Evolutionary conservation across 1,139 yeast genomes (phyloP), one percentile per base, ranked within the genome.

Genomic region (Blastobotrys malaysiensis): DNA sequence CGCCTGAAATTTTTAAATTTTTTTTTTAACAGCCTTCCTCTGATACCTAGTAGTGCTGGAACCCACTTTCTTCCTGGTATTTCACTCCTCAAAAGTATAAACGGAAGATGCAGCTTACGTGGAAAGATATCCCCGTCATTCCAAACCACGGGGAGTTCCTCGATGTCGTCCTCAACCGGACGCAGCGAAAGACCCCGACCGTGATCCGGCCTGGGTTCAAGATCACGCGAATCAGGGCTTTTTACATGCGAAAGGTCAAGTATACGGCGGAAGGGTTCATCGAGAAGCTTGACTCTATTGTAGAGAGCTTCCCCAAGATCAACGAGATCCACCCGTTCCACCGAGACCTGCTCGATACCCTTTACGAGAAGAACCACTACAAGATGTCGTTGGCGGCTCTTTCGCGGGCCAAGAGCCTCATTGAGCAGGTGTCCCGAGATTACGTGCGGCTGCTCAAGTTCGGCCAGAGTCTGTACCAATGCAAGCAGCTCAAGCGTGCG

Each of bases 241-340:
- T 93, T 68, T 93, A 93, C 74, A 93, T 93, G 97, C 83, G 99
- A 77, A 93, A 93, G 71, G 99, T 93, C 59, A 87, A 88, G 68
- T 93, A 83, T 70, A 93, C 99, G 11, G 88, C 95, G 57, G 99
- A 93, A 70, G 98, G 99, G 21, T 95, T 95, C 68, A 79, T 83
- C 61, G 99, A 93, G 72, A 93, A 93, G 76, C 85, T 91, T 64
- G 85, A 82, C 60, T 97, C 89, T 63, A 76, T 93, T 60, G 77
- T 93, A 56, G 79, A 81, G 56, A 95, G 96, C 9, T 93, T 93
- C 77, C 99, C 99, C 58, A 88, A 93, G 71, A 88, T 93, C 63
- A 91, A 95, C 72, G 99, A 95, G 70, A 88, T 93, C 57, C 99
- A 93, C 71, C 99, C 99, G 2, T 93, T 93, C 79, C 99, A 93